Evolutionary conservation across 805 yeast species (phyloP).

Genomic region (Candida chilensis): DNA sequence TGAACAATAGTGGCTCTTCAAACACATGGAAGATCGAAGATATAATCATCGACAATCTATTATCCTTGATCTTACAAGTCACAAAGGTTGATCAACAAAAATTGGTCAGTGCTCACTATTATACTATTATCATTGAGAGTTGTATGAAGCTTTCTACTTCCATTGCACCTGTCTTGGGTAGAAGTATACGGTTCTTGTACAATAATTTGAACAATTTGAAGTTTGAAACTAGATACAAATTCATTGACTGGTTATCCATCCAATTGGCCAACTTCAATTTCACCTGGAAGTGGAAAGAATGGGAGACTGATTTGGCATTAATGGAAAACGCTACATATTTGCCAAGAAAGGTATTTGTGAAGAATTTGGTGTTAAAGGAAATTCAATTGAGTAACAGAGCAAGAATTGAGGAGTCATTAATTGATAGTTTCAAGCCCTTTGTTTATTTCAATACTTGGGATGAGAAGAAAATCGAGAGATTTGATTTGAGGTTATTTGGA

Average conservation of each 20-base stretch:
- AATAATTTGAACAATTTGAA: slow-evolving; percentile 58
- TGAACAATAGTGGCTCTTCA: slow-evolving; percentile 24
- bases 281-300: slow-evolving; percentile 97
- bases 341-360: slow-evolving; percentile 67
- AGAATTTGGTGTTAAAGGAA: slow-evolving; percentile 76
- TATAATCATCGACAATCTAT: slow-evolving; percentile 72
- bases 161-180: slow-evolving; percentile 90
- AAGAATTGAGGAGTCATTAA: slow-evolving; percentile 65
- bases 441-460: no score
- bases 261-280: slow-evolving; percentile 91
- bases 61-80: slow-evolving; percentile 68
- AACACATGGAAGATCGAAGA: slow-evolving; percentile 87
- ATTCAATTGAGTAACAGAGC: slow-evolving; percentile 70
- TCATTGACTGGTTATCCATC: slow-evolving; percentile 84
- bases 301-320: slow-evolving; percentile 56
- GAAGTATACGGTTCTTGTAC: slow-evolving; percentile 81
- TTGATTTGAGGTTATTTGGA: no score
- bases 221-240: slow-evolving; percentile 64
- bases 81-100: slow-evolving; percentile 59
- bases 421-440: slow-evolving; percentile 42
- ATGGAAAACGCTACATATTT: slow-evolving; percentile 43
- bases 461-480: no score
- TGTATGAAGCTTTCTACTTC: slow-evolving; percentile 66
- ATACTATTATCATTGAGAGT: slow-evolving; percentile 77
- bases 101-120: slow-evolving; percentile 53